Base-by-base conservation (phyloP, 2,329 filamentous ascomycete species). In the Neofusicoccum parvum region DNA sequence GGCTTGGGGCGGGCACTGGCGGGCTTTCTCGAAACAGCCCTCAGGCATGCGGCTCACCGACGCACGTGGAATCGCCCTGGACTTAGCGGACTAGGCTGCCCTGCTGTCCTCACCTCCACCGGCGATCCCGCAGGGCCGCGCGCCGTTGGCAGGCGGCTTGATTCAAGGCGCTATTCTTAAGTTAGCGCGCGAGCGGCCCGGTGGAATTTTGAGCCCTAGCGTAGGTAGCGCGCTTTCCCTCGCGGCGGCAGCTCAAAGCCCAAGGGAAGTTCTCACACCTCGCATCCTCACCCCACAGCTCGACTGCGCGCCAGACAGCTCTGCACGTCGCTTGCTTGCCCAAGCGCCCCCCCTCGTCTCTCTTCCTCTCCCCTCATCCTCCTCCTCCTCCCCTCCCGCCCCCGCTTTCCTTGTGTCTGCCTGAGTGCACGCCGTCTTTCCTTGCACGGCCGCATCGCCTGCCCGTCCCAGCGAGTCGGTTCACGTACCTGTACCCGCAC, bases 311-410 rank as follows among this genome's bases (percentile, higher is more conserved):
- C 53, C 65, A 66, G 48, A 66, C 32, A 66, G 65, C 66, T 41
- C 64, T 65, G 56, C 54, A 58, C 53, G 54, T 48, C 41, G 46
- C 66, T 62, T 62, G 43, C 51, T 56, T 54, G 63, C 48, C 51
- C 43, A 54, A 50, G 37, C 60, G 46, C 60, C 46, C 45, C 53
- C 48, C 37, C 60, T 53, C 60, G 48, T 68, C 60, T 65, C 66
- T 64, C 45, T 54, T 45, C 39, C 64, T 70, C 65, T 62, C 69
- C 69, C 67, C 71, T 69, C 68, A 62, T 72, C 72, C 74, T 75
- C 72, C 73, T 74, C 72, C 75, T 74, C 71, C 65, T 23, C 23
- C 63, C 65, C 66, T 67, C 63, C 65, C 64, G 64, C 69, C 66
- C 64, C 68, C 67, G 53, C 56, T 45, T 65, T 74, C 77, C 72